These are phyloP conservation scores for Calonectria pseudoturangicola DNA, from an alignment of 2,329 filamentous ascomycete genomes.

Conservation along the genomic window DNA sequence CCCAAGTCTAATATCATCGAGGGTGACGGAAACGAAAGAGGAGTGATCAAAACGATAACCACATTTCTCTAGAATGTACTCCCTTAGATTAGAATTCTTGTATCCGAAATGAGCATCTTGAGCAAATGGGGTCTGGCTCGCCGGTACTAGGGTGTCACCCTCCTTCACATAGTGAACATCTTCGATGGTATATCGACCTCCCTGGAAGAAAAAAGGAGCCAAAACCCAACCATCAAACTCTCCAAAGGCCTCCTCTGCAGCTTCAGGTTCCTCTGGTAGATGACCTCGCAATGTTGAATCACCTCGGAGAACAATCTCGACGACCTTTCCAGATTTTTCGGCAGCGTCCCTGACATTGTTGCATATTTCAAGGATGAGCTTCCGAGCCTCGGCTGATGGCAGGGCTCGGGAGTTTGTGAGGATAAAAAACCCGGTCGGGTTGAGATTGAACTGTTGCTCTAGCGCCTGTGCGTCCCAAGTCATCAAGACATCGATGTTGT, in stretches of 20 bases:
- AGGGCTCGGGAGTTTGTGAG: conserved; percentile 76
- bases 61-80: conserved; percentile 72
- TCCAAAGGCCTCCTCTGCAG: conserved; percentile 69
- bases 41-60: conserved; percentile 55
- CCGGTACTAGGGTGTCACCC: conserved; percentile 61
- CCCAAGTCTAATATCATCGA: conserved; percentile 58
- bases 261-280: conserved; percentile 73
- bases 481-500: conserved; percentile 73
- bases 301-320: conserved; percentile 74
- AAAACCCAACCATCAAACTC: conserved; percentile 71
- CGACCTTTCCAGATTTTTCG: conserved; percentile 58
- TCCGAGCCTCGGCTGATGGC: conserved; percentile 66
- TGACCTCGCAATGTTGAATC: conserved; percentile 75
- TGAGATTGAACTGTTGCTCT: conserved; percentile 64
- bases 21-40: conserved; percentile 54
- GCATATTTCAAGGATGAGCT: conserved; percentile 71
- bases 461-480: conserved; percentile 70
- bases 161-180: conserved; percentile 76
- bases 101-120: conserved; percentile 76
- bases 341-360: conserved; percentile 68
- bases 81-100: conserved; percentile 66
- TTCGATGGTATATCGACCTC: conserved; percentile 73
- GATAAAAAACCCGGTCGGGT: conserved; percentile 75
- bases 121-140: conserved; percentile 72
- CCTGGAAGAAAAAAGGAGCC: conserved; percentile 76